These are phyloP conservation scores for Allomyces arbusculus DNA, from an alignment of 192 early-diverging fungal genomes.

Conservation along the genomic window DNA sequence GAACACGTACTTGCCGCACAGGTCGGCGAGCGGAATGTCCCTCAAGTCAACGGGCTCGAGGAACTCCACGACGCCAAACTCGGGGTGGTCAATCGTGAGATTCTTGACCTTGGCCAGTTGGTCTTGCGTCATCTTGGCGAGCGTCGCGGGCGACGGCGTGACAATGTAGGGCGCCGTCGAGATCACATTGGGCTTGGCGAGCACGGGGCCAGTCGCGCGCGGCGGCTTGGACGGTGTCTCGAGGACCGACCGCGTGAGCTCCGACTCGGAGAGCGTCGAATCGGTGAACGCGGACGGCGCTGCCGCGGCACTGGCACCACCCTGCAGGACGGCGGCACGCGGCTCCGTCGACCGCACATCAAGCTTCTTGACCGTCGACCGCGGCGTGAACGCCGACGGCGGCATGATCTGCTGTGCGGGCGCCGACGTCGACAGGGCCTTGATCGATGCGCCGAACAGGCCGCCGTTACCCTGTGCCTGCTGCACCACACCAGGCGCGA, in stretches of 20 bases:
- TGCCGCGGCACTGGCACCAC: background rate
- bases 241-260: conserved; percentile 1
- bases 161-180: conserved; percentile 38
- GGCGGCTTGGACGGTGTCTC: background rate
- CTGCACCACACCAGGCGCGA: background rate
- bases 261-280: conserved; percentile 1
- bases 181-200: background rate
- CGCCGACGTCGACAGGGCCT: background rate
- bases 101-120: conserved; percentile 49
- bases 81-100: conserved; percentile 47
- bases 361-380: conserved; percentile 50
- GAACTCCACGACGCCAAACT: conserved; percentile 58
- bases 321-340: conserved; percentile 16
- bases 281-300: background rate
- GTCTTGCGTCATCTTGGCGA: conserved; percentile 42
- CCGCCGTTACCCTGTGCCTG: background rate
- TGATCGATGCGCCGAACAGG: background rate
- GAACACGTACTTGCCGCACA: conserved; percentile 62
- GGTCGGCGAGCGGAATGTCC: conserved; percentile 21
- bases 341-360: conserved; percentile 11
- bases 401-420: conserved; percentile 5
- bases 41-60: conserved; percentile 64
- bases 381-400: conserved; percentile 39
- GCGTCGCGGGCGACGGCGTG: conserved; percentile 46
- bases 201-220: background rate